phyloP scores from a whole-genome alignment of 2,329 filamentous ascomycete genomes.

The Ophidiomyces ophidiicola region DNA sequence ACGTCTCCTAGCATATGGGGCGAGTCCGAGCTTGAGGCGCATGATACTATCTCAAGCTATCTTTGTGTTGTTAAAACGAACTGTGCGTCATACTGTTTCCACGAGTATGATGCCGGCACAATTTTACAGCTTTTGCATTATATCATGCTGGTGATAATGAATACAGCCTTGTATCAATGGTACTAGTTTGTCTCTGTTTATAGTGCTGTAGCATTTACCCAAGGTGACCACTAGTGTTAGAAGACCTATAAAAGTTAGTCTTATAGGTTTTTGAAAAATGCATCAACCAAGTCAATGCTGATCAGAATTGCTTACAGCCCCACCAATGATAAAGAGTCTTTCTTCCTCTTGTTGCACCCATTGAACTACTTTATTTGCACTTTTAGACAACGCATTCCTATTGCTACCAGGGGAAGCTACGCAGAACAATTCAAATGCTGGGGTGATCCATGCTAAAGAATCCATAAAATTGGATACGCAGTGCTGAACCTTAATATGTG shows the following conservation, averaged over 20 bases:
- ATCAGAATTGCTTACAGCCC: constrained; percentile 51
- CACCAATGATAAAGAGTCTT: constrained; percentile 88
- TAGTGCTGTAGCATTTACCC: no score
- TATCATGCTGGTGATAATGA: no score
- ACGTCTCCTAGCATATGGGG: no score
- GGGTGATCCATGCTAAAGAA: constrained; percentile 80
- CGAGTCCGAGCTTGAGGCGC: no score
- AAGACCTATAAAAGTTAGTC: constrained; percentile 6
- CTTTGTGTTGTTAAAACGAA: not conserved
- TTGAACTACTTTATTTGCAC: constrained; percentile 76
- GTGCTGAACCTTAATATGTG: constrained; percentile 78
- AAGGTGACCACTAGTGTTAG: no score
- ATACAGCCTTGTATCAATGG: no score
- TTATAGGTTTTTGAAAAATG: not conserved
- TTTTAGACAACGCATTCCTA: constrained; percentile 59
- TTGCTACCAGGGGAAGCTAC: constrained; percentile 63
- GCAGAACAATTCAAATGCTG: constrained; percentile 86
- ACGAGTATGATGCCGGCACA: no score
- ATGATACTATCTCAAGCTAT: not conserved
- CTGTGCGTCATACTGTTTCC: no score
- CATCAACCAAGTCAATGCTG: no score
- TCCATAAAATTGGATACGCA: constrained; percentile 61
- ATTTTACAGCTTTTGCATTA: no score
- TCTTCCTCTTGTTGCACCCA: constrained; percentile 91
- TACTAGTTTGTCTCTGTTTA: no score